These are phyloP conservation scores for Stagonosporopsis rhizophila DNA, from an alignment of 2,329 filamentous ascomycete species.

Conservation along the genomic window DNA sequence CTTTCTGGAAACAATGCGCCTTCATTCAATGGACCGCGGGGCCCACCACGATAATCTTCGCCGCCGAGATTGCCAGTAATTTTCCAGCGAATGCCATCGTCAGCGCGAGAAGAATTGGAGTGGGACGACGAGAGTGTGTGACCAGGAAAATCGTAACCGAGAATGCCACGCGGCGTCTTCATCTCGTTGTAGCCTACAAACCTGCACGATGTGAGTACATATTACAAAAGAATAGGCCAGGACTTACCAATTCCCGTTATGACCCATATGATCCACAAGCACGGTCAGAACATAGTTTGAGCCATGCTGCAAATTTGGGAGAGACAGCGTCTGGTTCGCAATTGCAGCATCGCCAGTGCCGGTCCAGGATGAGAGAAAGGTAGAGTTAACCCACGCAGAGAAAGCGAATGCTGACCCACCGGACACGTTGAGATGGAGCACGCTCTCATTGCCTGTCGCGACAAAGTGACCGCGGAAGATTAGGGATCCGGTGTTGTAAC, in stretches of 20 bases:
- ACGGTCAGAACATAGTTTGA: constrained; percentile 69
- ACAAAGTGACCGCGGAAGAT: constrained; percentile 73
- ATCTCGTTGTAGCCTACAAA: constrained; percentile 57
- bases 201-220: constrained; percentile 30
- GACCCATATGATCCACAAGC: constrained; percentile 73
- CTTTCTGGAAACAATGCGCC: constrained; percentile 68
- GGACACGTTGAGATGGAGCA: constrained; percentile 62
- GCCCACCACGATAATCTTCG: constrained; percentile 64
- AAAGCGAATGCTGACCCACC: constrained; percentile 72
- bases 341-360: constrained; percentile 59
- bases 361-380: constrained; percentile 68
- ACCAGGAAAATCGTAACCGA: constrained; percentile 63
- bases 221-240: no score
- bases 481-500: constrained; percentile 71
- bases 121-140: constrained; percentile 43
- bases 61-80: constrained; percentile 71
- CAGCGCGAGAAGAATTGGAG: constrained; percentile 15
- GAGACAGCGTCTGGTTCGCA: constrained; percentile 62
- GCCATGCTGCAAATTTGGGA: constrained; percentile 60
- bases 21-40: constrained; percentile 70
- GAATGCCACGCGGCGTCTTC: constrained; percentile 67
- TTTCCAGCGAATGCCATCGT: constrained; percentile 63
- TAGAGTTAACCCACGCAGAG: constrained; percentile 69
- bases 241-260: constrained; percentile 63
- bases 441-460: constrained; percentile 65